Conservation (phyloP, 179 eudicot genomes). For the Vitellaria paradoxa region DNA sequence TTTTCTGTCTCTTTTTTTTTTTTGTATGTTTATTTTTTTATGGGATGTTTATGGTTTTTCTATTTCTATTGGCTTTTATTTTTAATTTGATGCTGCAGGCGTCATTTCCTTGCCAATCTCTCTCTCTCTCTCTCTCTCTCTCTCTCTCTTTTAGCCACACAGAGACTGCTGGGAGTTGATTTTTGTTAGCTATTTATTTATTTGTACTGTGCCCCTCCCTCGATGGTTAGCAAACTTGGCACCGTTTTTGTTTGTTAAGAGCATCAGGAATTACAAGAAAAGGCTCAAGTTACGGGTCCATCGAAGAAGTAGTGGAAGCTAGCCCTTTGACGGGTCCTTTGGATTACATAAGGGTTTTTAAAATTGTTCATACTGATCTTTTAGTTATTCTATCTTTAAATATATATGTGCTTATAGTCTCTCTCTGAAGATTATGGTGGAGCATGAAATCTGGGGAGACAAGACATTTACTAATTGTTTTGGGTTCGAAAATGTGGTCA, state of each 20-base stretch:
- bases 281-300: background rate
- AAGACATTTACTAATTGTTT: background rate
- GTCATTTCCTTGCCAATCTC: background rate
- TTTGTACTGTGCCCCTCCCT: background rate
- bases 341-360: background rate
- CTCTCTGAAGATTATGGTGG: background rate
- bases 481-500: background rate
- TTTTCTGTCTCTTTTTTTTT: background rate
- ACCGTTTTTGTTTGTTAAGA: conserved; percentile 10
- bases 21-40: background rate
- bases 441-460: background rate
- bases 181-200: background rate
- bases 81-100: background rate
- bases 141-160: background rate
- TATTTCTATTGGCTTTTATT: background rate
- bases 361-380: background rate
- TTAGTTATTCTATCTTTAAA: background rate
- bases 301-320: background rate
- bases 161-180: background rate
- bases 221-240: background rate
- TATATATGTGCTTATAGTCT: background rate
- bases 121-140: conserved; percentile 5
- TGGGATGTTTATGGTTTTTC: background rate
- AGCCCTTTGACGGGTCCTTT: background rate
- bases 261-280: background rate